phyloP scores from a whole-genome alignment of 495 filamentous ascomycete genomes.

The Xylaria intraflava region DNA sequence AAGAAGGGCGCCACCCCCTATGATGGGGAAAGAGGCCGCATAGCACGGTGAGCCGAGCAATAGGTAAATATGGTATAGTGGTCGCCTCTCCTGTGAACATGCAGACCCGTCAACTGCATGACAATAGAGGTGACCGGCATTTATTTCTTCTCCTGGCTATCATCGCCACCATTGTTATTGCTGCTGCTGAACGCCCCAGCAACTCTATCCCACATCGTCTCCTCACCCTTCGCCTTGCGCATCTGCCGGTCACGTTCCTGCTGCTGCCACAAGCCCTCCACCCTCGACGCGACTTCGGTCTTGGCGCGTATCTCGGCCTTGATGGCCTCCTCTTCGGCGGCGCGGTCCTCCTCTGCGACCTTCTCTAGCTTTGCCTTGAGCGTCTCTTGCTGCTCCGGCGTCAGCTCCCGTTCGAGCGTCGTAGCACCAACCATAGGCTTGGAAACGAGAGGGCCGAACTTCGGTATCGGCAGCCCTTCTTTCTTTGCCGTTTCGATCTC shows the following conservation, averaged over 20 bases:
- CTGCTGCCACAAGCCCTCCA: slow-evolving; percentile 49
- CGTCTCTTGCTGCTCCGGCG: slow-evolving; percentile 29
- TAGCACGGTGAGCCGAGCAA: not conserved
- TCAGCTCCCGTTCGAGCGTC: slow-evolving; percentile 22
- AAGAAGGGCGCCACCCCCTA: no score
- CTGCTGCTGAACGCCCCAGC: slow-evolving; percentile 14
- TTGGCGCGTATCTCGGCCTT: slow-evolving; percentile 54
- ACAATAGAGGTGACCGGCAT: not conserved
- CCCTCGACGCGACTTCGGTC: slow-evolving; percentile 46
- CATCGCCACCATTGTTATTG: not conserved
- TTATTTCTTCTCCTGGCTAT: slow-evolving; percentile 6
- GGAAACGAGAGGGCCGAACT: slow-evolving; percentile 39
- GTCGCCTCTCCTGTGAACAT: not conserved
- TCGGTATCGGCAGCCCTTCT: slow-evolving; percentile 48
- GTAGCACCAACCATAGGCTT: slow-evolving; percentile 6
- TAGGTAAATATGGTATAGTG: not conserved
- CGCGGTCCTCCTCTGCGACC: slow-evolving; percentile 55
- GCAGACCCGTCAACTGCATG: not conserved
- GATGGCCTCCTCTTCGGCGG: slow-evolving; percentile 59
- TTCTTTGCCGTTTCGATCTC: slow-evolving; percentile 59
- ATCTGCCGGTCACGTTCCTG: slow-evolving; percentile 52
- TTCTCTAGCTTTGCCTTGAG: slow-evolving; percentile 52
- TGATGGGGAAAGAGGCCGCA: no score
- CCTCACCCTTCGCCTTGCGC: slow-evolving; percentile 53
- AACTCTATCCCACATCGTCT: slow-evolving; percentile 45